Evolutionary conservation across 352 stramenopile species (phyloP).

Genomic region (Elongisporangium undulatum): DNA sequence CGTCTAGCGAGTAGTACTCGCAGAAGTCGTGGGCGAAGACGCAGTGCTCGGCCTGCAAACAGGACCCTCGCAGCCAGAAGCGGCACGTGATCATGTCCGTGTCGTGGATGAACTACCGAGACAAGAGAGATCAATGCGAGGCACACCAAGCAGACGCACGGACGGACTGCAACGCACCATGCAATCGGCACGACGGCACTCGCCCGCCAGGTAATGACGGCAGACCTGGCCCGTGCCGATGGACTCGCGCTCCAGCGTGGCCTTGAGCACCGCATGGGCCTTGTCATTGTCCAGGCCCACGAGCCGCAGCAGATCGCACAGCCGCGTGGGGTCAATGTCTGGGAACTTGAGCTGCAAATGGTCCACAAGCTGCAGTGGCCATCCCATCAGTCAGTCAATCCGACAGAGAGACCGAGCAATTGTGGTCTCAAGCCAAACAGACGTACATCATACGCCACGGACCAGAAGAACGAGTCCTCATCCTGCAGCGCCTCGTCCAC

Average conservation of each 20-base stretch:
- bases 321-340: conserved; percentile 59
- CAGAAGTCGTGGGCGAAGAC: conserved; percentile 82
- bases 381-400: conserved; percentile 4
- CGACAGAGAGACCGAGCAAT: conserved; percentile 2
- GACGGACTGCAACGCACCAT: conserved; percentile 50
- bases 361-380: conserved; percentile 49
- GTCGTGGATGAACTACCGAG: conserved; percentile 76
- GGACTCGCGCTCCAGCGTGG: conserved; percentile 68
- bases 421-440: background rate
- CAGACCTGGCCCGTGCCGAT: conserved; percentile 71
- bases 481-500: conserved; percentile 34
- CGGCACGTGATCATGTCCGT: conserved; percentile 80
- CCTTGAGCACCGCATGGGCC: conserved; percentile 71
- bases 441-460: conserved; percentile 74
- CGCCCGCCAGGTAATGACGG: conserved; percentile 74
- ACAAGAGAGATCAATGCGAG: conserved; percentile 11
- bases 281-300: conserved; percentile 72
- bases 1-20: conserved; percentile 67
- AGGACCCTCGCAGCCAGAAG: conserved; percentile 80
- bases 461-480: conserved; percentile 86
- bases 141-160: conserved; percentile 16
- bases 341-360: conserved; percentile 85
- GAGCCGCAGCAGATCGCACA: conserved; percentile 72
- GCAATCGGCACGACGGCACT: conserved; percentile 80
- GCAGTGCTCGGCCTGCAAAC: conserved; percentile 71